These are phyloP conservation scores for Seiridium cupressi DNA, from an alignment of 2,329 filamentous ascomycete genomes.

Conservation along the genomic window DNA sequence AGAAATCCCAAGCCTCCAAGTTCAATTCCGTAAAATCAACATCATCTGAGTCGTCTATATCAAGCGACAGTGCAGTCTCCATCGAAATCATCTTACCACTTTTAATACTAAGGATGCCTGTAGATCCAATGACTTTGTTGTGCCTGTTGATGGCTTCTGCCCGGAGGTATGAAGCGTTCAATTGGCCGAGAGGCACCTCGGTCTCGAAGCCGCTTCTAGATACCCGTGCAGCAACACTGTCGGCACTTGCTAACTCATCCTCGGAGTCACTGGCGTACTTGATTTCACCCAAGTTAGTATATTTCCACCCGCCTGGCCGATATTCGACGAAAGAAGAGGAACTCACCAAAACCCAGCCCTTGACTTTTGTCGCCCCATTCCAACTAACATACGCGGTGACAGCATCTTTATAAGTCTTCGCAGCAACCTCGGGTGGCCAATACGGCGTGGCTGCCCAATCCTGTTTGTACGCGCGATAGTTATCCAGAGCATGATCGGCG, in stretches of 20 bases:
- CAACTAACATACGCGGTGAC: conserved; percentile 10
- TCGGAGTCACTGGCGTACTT: conserved; percentile 9
- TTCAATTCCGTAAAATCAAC: background rate
- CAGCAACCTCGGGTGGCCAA: conserved; percentile 11
- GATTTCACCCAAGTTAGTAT: too few relatives aligned
- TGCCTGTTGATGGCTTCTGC: conserved; percentile 12
- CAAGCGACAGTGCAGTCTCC: background rate
- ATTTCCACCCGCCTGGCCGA: background rate
- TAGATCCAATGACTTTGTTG: conserved; percentile 11
- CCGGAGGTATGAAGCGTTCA: conserved; percentile 7
- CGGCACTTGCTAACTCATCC: conserved; percentile 7
- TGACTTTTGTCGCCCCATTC: conserved; percentile 14
- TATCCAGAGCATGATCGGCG: conserved; percentile 8
- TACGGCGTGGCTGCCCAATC: conserved; percentile 13
- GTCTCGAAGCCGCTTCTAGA: conserved; percentile 11
- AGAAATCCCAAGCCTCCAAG: background rate
- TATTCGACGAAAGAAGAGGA: background rate
- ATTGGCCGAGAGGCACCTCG: background rate
- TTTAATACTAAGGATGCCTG: conserved; percentile 9
- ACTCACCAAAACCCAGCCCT: conserved; percentile 13
- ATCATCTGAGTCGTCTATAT: background rate
- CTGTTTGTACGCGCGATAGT: conserved; percentile 12
- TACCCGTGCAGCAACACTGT: conserved; percentile 11
- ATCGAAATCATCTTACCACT: background rate
- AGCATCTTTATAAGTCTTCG: conserved; percentile 4